Evolutionary conservation across 2,329 filamentous ascomycete genomes (phyloP).

Genomic region (Exutisphaerella laricina): DNA sequence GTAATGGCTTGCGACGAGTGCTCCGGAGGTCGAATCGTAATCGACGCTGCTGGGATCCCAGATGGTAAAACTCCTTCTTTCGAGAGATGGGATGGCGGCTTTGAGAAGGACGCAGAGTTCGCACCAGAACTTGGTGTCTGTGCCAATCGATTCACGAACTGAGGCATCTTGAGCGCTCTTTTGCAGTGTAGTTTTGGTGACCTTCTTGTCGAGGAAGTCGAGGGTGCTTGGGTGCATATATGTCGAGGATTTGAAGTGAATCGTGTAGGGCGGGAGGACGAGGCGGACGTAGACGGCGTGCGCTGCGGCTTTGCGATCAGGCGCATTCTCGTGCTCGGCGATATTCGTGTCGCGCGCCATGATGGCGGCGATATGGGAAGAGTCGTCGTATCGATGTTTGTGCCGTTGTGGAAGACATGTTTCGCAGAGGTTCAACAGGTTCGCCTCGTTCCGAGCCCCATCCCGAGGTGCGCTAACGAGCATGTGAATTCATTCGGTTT

Average conservation of each 20-base stretch:
- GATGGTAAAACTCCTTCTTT: conserved; percentile 56
- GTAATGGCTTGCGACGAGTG: conserved; percentile 57
- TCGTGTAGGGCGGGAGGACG: conserved; percentile 44
- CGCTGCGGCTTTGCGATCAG: conserved; percentile 19
- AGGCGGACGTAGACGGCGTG: conserved; percentile 43
- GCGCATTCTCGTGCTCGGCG: background rate
- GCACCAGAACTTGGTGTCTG: conserved; percentile 54
- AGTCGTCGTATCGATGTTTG: background rate
- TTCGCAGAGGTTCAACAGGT: too few relatives aligned
- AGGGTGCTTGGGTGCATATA: conserved; percentile 56
- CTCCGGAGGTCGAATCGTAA: conserved; percentile 55
- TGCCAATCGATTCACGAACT: conserved; percentile 52
- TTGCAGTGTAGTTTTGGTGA: conserved; percentile 56
- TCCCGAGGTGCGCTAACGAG: too few relatives aligned
- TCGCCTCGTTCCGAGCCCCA: too few relatives aligned
- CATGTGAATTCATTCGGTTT: too few relatives aligned
- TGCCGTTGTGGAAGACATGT: too few relatives aligned
- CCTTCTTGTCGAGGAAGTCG: conserved; percentile 49
- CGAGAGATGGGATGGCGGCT: conserved; percentile 56
- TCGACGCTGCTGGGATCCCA: conserved; percentile 52
- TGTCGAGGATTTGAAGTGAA: conserved; percentile 56
- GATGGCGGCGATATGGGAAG: conserved; percentile 3
- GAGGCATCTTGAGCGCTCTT: conserved; percentile 51
- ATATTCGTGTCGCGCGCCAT: conserved; percentile 6
- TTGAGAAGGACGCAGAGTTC: conserved; percentile 54